These are phyloP conservation scores for Pythium insidiosum DNA, from an alignment of 352 stramenopile species.

Conservation along the genomic window DNA sequence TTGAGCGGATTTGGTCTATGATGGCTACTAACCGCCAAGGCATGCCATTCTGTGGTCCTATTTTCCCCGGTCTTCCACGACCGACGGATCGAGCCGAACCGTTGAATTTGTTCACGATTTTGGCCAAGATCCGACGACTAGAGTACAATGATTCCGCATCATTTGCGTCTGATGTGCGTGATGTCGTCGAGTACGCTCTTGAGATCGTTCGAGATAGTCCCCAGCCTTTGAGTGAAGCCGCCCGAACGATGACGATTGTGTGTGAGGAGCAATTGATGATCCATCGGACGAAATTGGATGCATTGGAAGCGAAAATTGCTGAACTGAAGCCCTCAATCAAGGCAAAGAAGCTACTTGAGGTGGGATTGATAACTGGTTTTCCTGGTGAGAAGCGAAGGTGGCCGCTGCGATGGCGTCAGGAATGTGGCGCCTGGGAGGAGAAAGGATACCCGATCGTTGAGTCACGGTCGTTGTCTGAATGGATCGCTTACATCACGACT, in stretches of 20 bases:
- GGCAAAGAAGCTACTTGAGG: conserved; percentile 23
- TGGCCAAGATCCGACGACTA: conserved; percentile 61
- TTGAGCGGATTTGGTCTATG: conserved; percentile 82
- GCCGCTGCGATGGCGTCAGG: conserved; percentile 67
- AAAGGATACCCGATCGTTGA: conserved; percentile 53
- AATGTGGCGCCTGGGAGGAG: conserved; percentile 66
- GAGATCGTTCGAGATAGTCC: conserved; percentile 52
- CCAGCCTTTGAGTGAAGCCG: conserved; percentile 53
- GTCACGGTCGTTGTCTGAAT: conserved; percentile 59
- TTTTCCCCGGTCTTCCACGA: conserved; percentile 62
- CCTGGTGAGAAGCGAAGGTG: conserved; percentile 35
- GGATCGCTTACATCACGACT: conserved; percentile 64
- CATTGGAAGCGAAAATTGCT: conserved; percentile 54
- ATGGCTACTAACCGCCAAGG: conserved; percentile 81
- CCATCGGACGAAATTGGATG: conserved; percentile 48
- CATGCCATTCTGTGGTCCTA: conserved; percentile 69
- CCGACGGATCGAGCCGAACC: too few species aligned
- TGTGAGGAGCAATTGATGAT: conserved; percentile 71
- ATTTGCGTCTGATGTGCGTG: conserved; percentile 60
- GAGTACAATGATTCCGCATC: conserved; percentile 52
- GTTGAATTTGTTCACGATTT: conserved; percentile 69
- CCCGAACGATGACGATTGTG: conserved; percentile 63
- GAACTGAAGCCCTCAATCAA: conserved; percentile 31
- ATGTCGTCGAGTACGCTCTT: conserved; percentile 59
- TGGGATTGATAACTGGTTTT: conserved; percentile 26